phyloP scores from a whole-genome alignment of 163 green algal species.

The Smithsoniella earleae region DNA sequence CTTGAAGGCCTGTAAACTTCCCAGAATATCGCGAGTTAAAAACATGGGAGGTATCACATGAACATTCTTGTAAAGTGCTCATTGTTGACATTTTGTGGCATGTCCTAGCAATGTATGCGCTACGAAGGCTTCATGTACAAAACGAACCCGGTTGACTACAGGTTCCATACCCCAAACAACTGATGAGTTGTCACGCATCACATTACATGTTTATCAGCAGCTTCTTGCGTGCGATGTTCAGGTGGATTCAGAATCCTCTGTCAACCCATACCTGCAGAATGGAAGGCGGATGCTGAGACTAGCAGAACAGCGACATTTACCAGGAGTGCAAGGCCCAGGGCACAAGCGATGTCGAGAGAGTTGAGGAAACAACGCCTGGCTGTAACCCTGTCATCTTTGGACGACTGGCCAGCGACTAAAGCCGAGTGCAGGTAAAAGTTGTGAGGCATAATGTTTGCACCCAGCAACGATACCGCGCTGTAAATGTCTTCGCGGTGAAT shows the following conservation, averaged over 20 bases:
- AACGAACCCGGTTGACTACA: too few relatives aligned
- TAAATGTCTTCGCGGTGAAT: slow-evolving; percentile 44
- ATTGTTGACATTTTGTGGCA: too few relatives aligned
- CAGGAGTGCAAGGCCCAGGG: slow-evolving; percentile 49
- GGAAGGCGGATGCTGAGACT: slow-evolving; percentile 52
- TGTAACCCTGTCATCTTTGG: slow-evolving; percentile 17
- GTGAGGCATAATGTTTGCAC: slow-evolving; percentile 56
- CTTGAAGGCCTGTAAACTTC: slow-evolving; percentile 39
- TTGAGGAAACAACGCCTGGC: slow-evolving; percentile 42
- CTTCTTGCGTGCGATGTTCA: too few relatives aligned
- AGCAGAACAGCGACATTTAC: slow-evolving; percentile 57
- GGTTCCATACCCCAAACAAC: too few relatives aligned
- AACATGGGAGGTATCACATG: too few relatives aligned
- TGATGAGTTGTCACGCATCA: too few relatives aligned
- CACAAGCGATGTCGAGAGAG: slow-evolving; percentile 48
- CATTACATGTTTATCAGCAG: too few relatives aligned
- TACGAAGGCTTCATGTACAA: too few relatives aligned
- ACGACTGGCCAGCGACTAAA: slow-evolving; percentile 29
- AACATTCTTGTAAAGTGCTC: background rate
- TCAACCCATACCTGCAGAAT: slow-evolving; percentile 40
- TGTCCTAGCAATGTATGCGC: too few relatives aligned
- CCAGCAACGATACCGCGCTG: slow-evolving; percentile 50
- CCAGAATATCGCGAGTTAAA: too few relatives aligned
- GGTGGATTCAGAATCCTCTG: too few relatives aligned
- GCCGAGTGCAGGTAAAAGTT: slow-evolving; percentile 48